These are phyloP conservation scores for Pythium utonaiense DNA, from an alignment of 352 stramenopile genomes.

Conservation along the genomic window DNA sequence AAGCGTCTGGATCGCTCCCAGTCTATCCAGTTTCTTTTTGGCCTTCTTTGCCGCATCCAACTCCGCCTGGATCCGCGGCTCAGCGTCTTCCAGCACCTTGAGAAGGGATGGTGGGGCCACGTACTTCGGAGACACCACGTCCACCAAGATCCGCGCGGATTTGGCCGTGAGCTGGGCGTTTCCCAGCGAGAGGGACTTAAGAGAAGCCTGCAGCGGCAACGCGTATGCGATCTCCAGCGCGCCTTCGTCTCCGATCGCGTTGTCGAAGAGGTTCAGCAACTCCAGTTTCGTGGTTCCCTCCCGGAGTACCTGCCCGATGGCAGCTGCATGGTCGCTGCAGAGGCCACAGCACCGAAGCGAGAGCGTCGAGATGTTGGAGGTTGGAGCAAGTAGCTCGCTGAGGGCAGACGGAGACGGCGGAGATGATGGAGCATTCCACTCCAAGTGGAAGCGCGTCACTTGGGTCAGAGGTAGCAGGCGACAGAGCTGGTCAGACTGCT, in stretches of 20 bases:
- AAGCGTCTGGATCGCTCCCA: constrained; percentile 42
- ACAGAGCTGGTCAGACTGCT: constrained; percentile 52
- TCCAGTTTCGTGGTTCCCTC: constrained; percentile 43
- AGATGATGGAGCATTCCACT: constrained; percentile 46
- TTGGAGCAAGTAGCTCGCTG: constrained; percentile 32
- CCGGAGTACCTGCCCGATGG: constrained; percentile 38
- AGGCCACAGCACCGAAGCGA: constrained; percentile 70
- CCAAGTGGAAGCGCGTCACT: constrained; percentile 54
- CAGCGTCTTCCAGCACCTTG: constrained; percentile 52
- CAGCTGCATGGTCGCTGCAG: constrained; percentile 26
- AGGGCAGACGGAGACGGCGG: constrained; percentile 17
- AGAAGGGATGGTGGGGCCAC: constrained; percentile 45
- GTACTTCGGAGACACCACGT: constrained; percentile 45
- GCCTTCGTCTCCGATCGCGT: constrained; percentile 50
- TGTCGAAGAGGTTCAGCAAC: constrained; percentile 71
- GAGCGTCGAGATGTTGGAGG: constrained; percentile 44
- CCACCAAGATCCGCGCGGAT: constrained; percentile 10
- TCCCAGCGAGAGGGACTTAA: constrained; percentile 64
- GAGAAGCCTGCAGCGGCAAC: constrained; percentile 47
- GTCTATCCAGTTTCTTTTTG: constrained; percentile 76
- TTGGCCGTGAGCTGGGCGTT: constrained; percentile 51
- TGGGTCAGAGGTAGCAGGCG: constrained; percentile 43
- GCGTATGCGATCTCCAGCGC: constrained; percentile 51
- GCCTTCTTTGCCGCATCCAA: constrained; percentile 76
- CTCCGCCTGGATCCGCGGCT: constrained; percentile 62